Base-by-base conservation (phyloP, 2,329 filamentous ascomycete species). In the Bipolaris zeicola region DNA sequence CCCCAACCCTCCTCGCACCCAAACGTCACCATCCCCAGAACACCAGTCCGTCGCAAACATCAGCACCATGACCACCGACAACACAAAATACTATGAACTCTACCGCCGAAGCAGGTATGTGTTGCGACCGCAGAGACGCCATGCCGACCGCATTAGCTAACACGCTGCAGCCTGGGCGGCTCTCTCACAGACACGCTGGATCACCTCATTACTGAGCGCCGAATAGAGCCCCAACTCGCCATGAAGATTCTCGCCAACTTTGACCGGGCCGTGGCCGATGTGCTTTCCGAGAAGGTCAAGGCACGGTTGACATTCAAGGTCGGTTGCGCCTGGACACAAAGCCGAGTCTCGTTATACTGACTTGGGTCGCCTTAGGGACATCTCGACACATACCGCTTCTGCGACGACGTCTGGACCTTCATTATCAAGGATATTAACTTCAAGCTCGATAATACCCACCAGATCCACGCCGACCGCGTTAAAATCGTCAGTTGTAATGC, bases 351-450 rank as follows among this genome's bases (percentile, higher is more conserved):
- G 16, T 41, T 8, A 44, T 47, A 52, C 64, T 72, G 39, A 74
- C 57, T 6, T 50, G 51, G 8, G 39, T 14, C 20, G 38, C 52
- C 48, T 39, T 68, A 97, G 94, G 95, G 95, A 45, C 95, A 96
- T 74, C 88, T 99, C 62, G 93, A 98, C 76, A 98, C 95, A 14
- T 99, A 99, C 82, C 90, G 95, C 67, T 99, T 99, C 84, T 99
- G 95, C 81, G 95, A 99, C 79, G 95, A 99, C 80, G 95, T 99
- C 57, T 99, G 95, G 95, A 99, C 95, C 1, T 99, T 99, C 77
- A 85, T 99, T 56, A 96, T 99, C 79, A 97, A 97, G 79, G 95
- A 98, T 66, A 93, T 98, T 53, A 92, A 89, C n/a, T 98, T 99
- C 82, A 99, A 99, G 81, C 89, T 98, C 81, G 94, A 98, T 68